These are phyloP conservation scores for Diaporthe helianthi DNA, from an alignment of 2,329 filamentous ascomycete species.

Conservation along the genomic window DNA sequence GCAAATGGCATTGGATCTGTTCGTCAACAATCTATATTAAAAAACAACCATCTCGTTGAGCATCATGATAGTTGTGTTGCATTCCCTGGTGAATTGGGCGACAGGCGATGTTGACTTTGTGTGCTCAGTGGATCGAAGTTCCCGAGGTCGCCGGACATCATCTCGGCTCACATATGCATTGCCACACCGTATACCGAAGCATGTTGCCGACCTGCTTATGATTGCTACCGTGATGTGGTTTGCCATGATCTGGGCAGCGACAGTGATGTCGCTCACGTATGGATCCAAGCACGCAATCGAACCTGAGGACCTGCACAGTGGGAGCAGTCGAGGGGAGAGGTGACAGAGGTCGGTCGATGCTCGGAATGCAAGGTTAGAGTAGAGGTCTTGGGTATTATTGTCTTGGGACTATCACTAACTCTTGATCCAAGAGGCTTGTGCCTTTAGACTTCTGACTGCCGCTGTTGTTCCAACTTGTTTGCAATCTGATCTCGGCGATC, in stretches of 20 bases:
- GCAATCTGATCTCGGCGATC: background rate
- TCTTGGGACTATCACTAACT: background rate
- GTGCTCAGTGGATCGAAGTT: background rate
- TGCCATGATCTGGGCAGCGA: slow-evolving; percentile 7
- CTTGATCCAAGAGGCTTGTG: background rate
- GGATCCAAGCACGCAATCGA: slow-evolving; percentile 14
- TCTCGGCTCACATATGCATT: background rate
- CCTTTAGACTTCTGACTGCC: background rate
- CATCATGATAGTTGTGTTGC: background rate
- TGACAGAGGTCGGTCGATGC: background rate
- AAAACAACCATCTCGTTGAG: background rate
- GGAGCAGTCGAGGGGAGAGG: too few relatives aligned
- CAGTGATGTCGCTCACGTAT: background rate
- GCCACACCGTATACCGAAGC: background rate
- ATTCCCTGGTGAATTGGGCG: background rate
- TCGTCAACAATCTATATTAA: background rate
- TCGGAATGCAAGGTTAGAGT: background rate
- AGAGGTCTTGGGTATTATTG: slow-evolving; percentile 3
- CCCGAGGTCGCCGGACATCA: background rate
- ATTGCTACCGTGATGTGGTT: background rate
- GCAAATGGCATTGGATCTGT: background rate
- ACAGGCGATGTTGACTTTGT: background rate
- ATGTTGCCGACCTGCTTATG: background rate
- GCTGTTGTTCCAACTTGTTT: too few relatives aligned
- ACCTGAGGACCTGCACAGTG: background rate